Conservation (phyloP, 23 red algal species). For the Cyanidioschyzon merolae region DNA sequence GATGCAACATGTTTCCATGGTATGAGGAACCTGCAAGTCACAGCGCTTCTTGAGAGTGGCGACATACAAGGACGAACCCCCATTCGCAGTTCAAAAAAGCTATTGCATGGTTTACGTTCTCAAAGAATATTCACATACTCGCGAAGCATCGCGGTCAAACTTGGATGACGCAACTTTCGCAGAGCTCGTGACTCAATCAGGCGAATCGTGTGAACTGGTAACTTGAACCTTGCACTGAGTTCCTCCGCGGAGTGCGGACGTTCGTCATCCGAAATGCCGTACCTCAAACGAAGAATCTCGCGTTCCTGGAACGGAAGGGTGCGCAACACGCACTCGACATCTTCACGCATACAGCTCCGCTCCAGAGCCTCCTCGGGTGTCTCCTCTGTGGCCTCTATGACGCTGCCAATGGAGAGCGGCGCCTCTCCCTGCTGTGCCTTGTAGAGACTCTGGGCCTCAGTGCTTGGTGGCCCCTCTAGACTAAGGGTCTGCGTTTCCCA, state of each 20-base stretch:
- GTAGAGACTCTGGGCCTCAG: background rate
- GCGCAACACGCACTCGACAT: constrained; percentile 74
- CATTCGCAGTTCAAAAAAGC: background rate
- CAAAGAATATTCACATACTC: constrained; percentile 46
- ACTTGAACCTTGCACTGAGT: constrained; percentile 55
- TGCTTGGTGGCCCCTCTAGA: background rate
- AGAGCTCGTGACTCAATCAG: constrained; percentile 93
- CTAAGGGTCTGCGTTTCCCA: constrained; percentile 7
- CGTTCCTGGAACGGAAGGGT: constrained; percentile 54
- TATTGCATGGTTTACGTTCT: background rate
- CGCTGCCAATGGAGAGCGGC: constrained; percentile 43
- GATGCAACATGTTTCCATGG: too few relatives aligned
- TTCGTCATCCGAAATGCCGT: constrained; percentile 70
- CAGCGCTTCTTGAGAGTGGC: too few relatives aligned
- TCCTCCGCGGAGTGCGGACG: constrained; percentile 68
- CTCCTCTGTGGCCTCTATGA: constrained; percentile 44
- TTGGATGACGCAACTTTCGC: constrained; percentile 83
- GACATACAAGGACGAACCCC: too few relatives aligned
- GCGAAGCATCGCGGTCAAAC: constrained; percentile 47
- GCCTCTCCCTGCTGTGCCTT: background rate
- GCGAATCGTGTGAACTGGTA: constrained; percentile 73
- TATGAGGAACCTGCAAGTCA: too few relatives aligned
- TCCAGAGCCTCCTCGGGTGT: constrained; percentile 52
- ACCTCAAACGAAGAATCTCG: constrained; percentile 83
- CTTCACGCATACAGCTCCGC: constrained; percentile 51